Conservation (phyloP, 495 filamentous ascomycete genomes). For the Arthonia radiata region DNA sequence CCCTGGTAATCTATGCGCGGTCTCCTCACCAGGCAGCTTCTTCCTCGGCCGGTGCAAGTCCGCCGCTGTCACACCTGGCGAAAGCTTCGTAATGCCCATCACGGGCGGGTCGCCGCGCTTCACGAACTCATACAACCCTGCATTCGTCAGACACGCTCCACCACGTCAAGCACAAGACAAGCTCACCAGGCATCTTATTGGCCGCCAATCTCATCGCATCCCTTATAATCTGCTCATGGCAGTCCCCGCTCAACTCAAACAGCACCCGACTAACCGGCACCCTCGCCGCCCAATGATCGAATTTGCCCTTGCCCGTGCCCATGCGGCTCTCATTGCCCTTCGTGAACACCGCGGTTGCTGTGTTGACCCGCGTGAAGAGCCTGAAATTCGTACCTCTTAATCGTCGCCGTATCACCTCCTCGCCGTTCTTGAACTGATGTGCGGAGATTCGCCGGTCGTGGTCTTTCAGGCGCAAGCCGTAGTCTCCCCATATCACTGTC, state of each 20-base stretch:
- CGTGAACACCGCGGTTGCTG: slow-evolving; percentile 84
- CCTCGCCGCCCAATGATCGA: slow-evolving; percentile 85
- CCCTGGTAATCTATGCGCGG: neutral
- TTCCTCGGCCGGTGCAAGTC: slow-evolving; percentile 52
- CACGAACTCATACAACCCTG: slow-evolving; percentile 82
- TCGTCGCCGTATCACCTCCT: slow-evolving; percentile 72
- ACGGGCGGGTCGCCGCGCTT: slow-evolving; percentile 76
- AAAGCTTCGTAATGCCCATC: slow-evolving; percentile 82
- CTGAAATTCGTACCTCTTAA: slow-evolving; percentile 80
- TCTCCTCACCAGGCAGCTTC: slow-evolving; percentile 21
- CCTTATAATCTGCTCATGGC: slow-evolving; percentile 78
- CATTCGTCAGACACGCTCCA: neutral
- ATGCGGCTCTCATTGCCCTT: slow-evolving; percentile 88
- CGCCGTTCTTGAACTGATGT: slow-evolving; percentile 62
- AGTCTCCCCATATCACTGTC: slow-evolving; percentile 90
- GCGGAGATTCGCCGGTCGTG: slow-evolving; percentile 79
- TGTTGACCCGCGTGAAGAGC: slow-evolving; percentile 69
- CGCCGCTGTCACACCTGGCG: slow-evolving; percentile 53
- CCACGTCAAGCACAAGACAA: slow-evolving; percentile 1
- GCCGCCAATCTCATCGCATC: slow-evolving; percentile 89
- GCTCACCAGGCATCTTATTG: slow-evolving; percentile 80
- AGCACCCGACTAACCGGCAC: slow-evolving; percentile 70
- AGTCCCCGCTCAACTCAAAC: slow-evolving; percentile 70
- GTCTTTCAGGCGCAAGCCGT: slow-evolving; percentile 78
- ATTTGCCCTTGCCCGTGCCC: slow-evolving; percentile 95